phyloP scores from a whole-genome alignment of 2,329 filamentous ascomycete genomes.

The Fusarium sp. region DNA sequence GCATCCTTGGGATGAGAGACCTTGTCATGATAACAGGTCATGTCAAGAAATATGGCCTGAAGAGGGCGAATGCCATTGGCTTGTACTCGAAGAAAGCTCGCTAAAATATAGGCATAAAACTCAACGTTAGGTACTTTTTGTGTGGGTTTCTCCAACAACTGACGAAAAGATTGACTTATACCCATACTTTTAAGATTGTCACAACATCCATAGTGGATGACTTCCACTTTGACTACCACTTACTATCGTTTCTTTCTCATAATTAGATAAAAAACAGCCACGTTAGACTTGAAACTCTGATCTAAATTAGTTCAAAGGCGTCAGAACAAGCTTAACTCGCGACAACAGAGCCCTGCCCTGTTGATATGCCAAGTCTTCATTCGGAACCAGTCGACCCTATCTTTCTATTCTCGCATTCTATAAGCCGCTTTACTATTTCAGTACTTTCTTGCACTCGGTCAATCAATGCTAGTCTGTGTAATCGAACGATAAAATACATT shows the following conservation, averaged over 20 bases:
- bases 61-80: neutral
- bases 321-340: conserved; percentile 9
- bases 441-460: neutral
- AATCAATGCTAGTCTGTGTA: neutral
- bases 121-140: no score
- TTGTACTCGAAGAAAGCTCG: neutral
- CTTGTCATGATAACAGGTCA: conserved; percentile 7
- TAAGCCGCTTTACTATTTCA: neutral
- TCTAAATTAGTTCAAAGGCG: neutral
- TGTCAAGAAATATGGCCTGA: neutral
- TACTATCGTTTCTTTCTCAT: neutral
- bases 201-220: neutral
- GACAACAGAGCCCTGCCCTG: neutral
- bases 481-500: conserved; percentile 1
- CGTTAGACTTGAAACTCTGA: neutral
- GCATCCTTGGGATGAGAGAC: neutral
- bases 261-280: neutral
- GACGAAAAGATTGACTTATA: neutral
- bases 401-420: no score
- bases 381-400: no score
- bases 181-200: conserved; percentile 7
- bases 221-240: conserved; percentile 9
- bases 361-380: neutral
- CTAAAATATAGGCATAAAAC: no score
- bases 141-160: neutral